Evolutionary conservation across 164 flowering plant species (phyloP), one percentile per base, ranked within the genome.

Genomic region (Paratinospora sagittata): DNA sequence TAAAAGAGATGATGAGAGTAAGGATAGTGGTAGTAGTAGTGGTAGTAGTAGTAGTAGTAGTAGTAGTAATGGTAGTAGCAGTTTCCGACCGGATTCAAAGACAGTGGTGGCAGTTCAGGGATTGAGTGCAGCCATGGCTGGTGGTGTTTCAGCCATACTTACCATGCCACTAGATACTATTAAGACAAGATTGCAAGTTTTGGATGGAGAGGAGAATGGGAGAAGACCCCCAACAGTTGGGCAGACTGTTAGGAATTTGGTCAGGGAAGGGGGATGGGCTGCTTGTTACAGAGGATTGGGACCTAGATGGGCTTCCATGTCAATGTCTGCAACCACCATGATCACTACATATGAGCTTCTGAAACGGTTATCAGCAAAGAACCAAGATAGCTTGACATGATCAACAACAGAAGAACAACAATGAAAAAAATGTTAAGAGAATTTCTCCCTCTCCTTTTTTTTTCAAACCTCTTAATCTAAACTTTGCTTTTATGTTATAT

Each of bases 121-220:
- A 8, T 7, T 86, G 66, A 87, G 98, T 75, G 96, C 96, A 2
- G 88, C 90, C 3, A 78, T 90, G 91, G 97, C 97, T 1, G 85
- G 97, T 63, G 97, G 96, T 3, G 83, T 85, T 33, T 89, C 95
- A 1, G 96, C 98, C 3, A 41, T 90, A 37, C 84, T 92, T 37
- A 92, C 98, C 19, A 92, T 86, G 92, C 98, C 98, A 0, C 85
- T 92, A 13, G 98, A 92, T 63, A 92, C 98, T 1, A 84, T 92
- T 34, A 92, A 92, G 87, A 92, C 95, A 0, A 78, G 98, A 47
- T 30, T 92, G 73, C 98, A 92, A 73, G 98, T 92, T 52, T 76
- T 92, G 81, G 96, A 90, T 57, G 82, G 79, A 33, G 94, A 88
- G 24, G 88, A 82, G 30, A 82, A 77, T 41, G 85, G 86, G n/a